phyloP scores from a whole-genome alignment of 148 eudicot species.

The Rhododendron mucronatum region DNA sequence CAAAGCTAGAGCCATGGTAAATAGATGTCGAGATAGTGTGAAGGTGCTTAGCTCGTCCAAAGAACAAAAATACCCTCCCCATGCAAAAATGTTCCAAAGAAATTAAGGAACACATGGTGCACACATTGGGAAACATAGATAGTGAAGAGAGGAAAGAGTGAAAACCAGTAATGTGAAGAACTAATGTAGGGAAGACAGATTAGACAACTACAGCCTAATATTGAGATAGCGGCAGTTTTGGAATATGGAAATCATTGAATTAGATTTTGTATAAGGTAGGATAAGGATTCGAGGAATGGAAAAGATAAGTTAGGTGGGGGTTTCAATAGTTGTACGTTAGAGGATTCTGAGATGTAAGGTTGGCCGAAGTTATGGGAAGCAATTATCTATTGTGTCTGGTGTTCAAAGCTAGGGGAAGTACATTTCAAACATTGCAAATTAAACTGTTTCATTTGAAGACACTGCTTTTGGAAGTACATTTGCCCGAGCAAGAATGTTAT shows the following conservation, averaged over 20 bases:
- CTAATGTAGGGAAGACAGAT: background rate
- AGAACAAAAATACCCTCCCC: background rate
- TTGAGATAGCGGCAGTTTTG: background rate
- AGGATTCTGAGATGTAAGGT: conserved; percentile 1
- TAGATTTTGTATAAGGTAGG: background rate
- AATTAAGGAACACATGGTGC: background rate
- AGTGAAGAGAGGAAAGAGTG: background rate
- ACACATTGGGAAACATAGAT: background rate
- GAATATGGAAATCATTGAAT: background rate
- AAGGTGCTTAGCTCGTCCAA: background rate
- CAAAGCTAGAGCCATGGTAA: background rate
- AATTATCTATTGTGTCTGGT: background rate
- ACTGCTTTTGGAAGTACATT: background rate
- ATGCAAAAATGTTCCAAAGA: background rate
- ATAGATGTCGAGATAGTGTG: background rate
- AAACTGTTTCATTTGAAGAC: background rate
- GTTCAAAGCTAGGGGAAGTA: background rate
- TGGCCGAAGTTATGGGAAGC: background rate
- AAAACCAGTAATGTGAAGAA: background rate
- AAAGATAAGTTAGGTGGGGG: background rate
- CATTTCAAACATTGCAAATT: background rate
- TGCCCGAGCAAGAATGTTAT: background rate
- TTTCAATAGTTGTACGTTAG: background rate
- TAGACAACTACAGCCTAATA: background rate
- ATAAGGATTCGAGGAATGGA: background rate